These are phyloP conservation scores for Rubia yunnanensis DNA, from an alignment of 257 asterid species.

Conservation along the genomic window DNA sequence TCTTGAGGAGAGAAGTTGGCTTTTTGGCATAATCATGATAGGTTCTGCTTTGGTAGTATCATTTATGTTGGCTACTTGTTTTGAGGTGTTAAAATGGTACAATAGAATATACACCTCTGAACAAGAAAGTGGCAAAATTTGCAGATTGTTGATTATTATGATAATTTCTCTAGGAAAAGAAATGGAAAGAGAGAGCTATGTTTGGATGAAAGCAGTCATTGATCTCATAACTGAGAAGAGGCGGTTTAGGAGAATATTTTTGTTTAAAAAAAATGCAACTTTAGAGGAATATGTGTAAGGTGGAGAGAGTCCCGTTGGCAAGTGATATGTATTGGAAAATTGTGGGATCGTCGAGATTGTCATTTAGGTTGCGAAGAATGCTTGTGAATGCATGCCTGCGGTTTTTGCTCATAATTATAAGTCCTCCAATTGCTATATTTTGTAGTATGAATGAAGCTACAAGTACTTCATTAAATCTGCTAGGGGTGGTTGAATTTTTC, in stretches of 20 bases:
- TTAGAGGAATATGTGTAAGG: slow-evolving; percentile 96
- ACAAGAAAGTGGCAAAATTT: too few species aligned
- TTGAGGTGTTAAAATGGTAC: too few species aligned
- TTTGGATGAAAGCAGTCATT: slow-evolving; percentile 81
- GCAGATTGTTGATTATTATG: too few species aligned
- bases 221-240: slow-evolving; percentile 82
- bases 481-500: too few species aligned
- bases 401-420: slow-evolving; percentile 78
- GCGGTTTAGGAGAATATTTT: slow-evolving; percentile 76
- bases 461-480: too few species aligned
- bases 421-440: slow-evolving; percentile 87
- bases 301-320: slow-evolving; percentile 89
- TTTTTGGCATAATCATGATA: too few species aligned
- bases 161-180: too few species aligned
- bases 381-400: slow-evolving; percentile 71
- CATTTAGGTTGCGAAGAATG: slow-evolving; percentile 62
- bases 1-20: too few species aligned
- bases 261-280: slow-evolving; percentile 72
- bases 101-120: too few species aligned
- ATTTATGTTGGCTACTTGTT: too few species aligned
- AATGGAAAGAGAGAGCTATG: too few species aligned
- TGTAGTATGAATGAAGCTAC: slow-evolving; percentile 76
- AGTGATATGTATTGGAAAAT: slow-evolving; percentile 97
- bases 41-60: too few species aligned
- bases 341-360: slow-evolving; percentile 77